Evolutionary conservation across 1,284 basidiomycete species (phyloP).

Genomic region (Cutaneotrichosporon arboriforme): DNA sequence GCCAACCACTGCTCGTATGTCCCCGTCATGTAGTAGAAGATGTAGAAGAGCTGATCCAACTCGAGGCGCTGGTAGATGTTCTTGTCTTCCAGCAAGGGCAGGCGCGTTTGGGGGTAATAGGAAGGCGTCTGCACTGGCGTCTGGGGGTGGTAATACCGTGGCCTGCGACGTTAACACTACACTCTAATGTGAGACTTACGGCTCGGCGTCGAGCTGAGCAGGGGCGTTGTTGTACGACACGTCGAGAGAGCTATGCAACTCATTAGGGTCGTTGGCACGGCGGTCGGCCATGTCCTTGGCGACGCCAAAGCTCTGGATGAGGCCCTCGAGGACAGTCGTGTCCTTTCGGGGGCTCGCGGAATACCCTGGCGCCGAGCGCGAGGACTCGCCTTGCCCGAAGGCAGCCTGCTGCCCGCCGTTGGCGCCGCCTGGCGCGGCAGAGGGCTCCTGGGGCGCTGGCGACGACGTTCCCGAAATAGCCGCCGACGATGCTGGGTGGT

Average conservation of each 20-base stretch:
- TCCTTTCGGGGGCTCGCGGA: constrained; percentile 52
- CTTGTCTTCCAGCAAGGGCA: constrained; percentile 74
- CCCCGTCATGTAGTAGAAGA: constrained; percentile 96
- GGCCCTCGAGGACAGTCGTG: constrained; percentile 69
- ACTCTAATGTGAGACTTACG: constrained; percentile 55
- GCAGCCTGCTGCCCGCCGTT: constrained; percentile 13
- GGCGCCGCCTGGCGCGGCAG: not conserved
- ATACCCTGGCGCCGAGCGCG: constrained; percentile 54
- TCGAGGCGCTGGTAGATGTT: constrained; percentile 88
- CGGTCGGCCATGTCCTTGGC: constrained; percentile 63
- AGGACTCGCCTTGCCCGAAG: constrained; percentile 26
- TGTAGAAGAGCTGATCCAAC: constrained; percentile 96
- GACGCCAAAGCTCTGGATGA: constrained; percentile 90
- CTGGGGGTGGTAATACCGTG: constrained; percentile 92
- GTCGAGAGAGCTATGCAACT: constrained; percentile 88
- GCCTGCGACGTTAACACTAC: constrained; percentile 52
- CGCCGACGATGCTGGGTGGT: constrained; percentile 23
- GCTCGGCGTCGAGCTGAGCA: constrained; percentile 88
- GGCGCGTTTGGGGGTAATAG: constrained; percentile 90
- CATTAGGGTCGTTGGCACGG: constrained; percentile 76
- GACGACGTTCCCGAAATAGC: constrained; percentile 30
- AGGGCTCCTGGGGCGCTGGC: constrained; percentile 9
- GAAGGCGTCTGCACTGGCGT: constrained; percentile 87
- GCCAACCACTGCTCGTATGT: constrained; percentile 98
- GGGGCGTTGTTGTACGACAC: constrained; percentile 82